A percentile compares a stretch with the other conserved stretches of the same genome.
These are phyloP conservation scores for Perilla frutescens DNA, from an alignment of 257 asterid species.

Conservation along the genomic window DNA sequence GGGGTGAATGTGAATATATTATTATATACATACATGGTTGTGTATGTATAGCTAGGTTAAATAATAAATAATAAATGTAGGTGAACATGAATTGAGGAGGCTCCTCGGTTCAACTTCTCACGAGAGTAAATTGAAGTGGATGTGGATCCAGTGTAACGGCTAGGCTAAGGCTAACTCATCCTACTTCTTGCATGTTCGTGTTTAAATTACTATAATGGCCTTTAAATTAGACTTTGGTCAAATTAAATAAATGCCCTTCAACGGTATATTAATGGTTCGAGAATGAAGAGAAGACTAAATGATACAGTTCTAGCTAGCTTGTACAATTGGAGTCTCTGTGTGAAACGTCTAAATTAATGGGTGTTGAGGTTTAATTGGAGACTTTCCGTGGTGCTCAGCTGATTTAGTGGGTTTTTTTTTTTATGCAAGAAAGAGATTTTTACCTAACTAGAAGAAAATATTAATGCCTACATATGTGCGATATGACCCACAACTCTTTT, in stretches of 20 bases:
- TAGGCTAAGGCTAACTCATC: not conserved
- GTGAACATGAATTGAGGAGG: slow-evolving; percentile 36
- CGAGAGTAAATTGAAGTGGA: slow-evolving; percentile 37
- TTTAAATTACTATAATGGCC: slow-evolving; percentile 12
- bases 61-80: slow-evolving; percentile 10
- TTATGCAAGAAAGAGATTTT: too few relatives aligned
- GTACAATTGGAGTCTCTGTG: not conserved
- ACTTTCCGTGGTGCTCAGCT: too few relatives aligned
- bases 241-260: slow-evolving; percentile 28
- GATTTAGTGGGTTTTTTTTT: too few relatives aligned
- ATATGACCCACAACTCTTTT: too few relatives aligned
- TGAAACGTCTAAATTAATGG: slow-evolving; percentile 10
- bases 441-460: too few relatives aligned
- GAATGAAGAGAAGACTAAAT: not conserved
- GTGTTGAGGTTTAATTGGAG: not conserved
- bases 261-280: slow-evolving; percentile 18
- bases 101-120: slow-evolving; percentile 41
- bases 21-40: not conserved
- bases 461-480: too few relatives aligned
- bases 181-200: not conserved
- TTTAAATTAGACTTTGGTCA: slow-evolving; percentile 13
- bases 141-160: slow-evolving; percentile 35
- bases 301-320: not conserved
- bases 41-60: slow-evolving; percentile 8
- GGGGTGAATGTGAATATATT: not conserved